Evolutionary conservation across 2,329 filamentous ascomycete species (phyloP).

Genomic region (Botrytis tulipae): DNA sequence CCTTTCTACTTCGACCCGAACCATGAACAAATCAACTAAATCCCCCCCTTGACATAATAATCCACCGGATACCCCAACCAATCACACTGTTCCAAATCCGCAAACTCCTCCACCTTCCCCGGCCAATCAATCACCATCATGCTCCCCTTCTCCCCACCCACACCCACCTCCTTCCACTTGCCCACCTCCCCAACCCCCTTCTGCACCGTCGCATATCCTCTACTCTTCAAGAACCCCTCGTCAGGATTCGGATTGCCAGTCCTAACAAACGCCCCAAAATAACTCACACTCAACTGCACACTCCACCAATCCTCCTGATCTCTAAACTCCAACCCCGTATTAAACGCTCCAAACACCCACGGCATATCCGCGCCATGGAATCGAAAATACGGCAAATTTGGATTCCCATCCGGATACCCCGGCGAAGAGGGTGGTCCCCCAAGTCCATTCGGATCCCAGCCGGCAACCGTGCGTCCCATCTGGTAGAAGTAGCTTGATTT

Average conservation of each 20-base stretch:
- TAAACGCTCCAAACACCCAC: constrained; percentile 48
- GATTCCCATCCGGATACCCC: constrained; percentile 47
- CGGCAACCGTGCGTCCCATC: constrained; percentile 48
- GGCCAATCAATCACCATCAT: constrained; percentile 49
- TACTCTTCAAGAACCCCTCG: constrained; percentile 42
- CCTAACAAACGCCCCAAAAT: constrained; percentile 50
- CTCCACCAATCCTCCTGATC: constrained; percentile 47
- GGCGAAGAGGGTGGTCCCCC: constrained; percentile 45
- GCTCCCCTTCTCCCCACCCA: constrained; percentile 42
- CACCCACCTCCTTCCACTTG: constrained; percentile 40
- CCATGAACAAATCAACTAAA: background rate
- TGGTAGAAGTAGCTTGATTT: constrained; percentile 51
- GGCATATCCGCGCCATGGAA: constrained; percentile 50
- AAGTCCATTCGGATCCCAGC: constrained; percentile 52
- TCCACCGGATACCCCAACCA: constrained; percentile 45
- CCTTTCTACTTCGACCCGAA: no score
- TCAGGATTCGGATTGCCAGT: constrained; percentile 48
- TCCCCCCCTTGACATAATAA: constrained; percentile 42
- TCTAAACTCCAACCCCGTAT: constrained; percentile 38
- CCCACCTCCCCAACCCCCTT: constrained; percentile 19
- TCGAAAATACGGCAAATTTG: constrained; percentile 51
- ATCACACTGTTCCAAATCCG: constrained; percentile 49
- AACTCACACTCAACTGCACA: constrained; percentile 46
- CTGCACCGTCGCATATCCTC: constrained; percentile 42
- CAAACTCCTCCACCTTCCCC: constrained; percentile 41